These are phyloP conservation scores for Tricholoma matsutake DNA, from an alignment of 768 basidiomycete genomes.

Conservation along the genomic window DNA sequence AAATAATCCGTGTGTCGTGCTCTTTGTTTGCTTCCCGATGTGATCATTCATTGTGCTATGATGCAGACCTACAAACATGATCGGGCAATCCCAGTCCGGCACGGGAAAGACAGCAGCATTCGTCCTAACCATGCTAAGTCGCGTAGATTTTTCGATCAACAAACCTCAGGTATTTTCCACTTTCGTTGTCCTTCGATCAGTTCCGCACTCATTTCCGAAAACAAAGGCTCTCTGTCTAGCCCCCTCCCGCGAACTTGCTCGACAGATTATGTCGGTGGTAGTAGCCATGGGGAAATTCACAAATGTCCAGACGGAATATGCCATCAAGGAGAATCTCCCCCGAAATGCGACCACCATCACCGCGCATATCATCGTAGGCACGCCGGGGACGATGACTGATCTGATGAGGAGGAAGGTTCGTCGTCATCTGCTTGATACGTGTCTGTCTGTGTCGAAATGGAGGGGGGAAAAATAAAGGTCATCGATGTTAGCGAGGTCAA, in stretches of 20 bases:
- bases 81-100: constrained; percentile 98
- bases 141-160: constrained; percentile 79
- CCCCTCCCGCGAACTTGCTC: constrained; percentile 93
- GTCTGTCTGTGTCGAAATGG: not conserved
- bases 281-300: constrained; percentile 95
- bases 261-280: constrained; percentile 96
- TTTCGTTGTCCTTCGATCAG: not conserved
- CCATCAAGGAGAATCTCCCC: constrained; percentile 85
- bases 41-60: not conserved
- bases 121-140: constrained; percentile 94
- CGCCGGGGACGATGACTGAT: constrained; percentile 92
- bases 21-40: not conserved
- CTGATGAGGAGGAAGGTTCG: constrained; percentile 64
- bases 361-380: constrained; percentile 92
- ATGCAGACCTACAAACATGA: constrained; percentile 95
- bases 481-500: constrained; percentile 80
- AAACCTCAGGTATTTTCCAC: constrained; percentile 70
- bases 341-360: constrained; percentile 63
- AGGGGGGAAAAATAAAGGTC: constrained; percentile 30
- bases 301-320: constrained; percentile 88
- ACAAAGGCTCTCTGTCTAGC: constrained; percentile 92
- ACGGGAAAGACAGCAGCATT: constrained; percentile 99
- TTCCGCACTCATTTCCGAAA: not conserved
- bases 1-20: constrained; percentile 70
- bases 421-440: not conserved